Conservation (phyloP, 2,329 filamentous ascomycete species). For the Scedosporium dehoogii region DNA sequence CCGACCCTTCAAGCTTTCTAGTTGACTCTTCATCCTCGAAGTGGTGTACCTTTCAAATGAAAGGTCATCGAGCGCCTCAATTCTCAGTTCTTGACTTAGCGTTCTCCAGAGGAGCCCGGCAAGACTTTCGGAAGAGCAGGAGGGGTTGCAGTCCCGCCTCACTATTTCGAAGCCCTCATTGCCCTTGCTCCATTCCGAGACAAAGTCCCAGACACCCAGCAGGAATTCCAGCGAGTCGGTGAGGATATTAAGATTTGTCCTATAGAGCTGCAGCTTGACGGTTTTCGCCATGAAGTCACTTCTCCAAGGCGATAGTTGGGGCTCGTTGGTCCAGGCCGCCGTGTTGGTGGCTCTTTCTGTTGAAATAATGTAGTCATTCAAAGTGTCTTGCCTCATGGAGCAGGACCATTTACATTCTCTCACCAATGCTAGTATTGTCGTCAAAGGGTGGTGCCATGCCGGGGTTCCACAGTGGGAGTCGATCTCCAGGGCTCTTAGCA, state of each 20-base stretch:
- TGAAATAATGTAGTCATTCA: not conserved
- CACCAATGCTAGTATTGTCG: not conserved
- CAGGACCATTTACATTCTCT: not conserved
- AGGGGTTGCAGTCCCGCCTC: not conserved
- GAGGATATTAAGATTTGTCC: not conserved
- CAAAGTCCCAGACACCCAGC: not conserved
- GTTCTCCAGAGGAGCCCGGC: not conserved
- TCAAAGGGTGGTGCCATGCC: not conserved
- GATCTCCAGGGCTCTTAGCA: not conserved
- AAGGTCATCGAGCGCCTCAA: not conserved
- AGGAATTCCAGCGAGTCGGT: not conserved
- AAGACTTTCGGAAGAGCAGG: not conserved
- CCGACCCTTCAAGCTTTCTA: not conserved
- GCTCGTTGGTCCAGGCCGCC: not conserved
- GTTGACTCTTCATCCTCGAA: not conserved
- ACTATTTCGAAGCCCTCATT: not conserved
- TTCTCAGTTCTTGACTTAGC: not conserved
- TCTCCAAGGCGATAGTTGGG: not conserved
- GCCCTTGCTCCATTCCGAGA: not conserved
- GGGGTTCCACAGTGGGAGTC: not conserved
- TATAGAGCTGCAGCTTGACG: not conserved
- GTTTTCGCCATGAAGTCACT: not conserved
- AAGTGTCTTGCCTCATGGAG: not conserved
- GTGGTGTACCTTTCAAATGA: not conserved
- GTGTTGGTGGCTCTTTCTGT: not conserved